Percentiles rank a stretch among this genome's conserved stretches.
Conservation (phyloP, 139 green algal species). For the Closterium sp. region DNA sequence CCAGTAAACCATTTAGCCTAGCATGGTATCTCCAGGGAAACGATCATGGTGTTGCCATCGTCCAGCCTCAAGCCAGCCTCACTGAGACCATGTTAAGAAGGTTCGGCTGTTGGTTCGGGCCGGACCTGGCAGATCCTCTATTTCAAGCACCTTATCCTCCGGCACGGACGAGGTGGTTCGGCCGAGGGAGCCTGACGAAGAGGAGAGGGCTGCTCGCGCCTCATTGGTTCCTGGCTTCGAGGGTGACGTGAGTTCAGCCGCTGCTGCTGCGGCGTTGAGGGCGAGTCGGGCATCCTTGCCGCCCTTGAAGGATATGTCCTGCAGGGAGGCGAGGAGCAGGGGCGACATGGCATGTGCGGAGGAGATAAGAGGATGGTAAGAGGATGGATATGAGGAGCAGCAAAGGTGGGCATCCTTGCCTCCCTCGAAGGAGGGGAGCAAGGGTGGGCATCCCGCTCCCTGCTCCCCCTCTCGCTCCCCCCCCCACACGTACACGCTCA, state of each 20-base stretch:
- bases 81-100: background rate
- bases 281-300: background rate
- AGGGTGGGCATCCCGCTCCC: background rate
- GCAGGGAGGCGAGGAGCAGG: background rate
- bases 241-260: background rate
- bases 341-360: background rate
- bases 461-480: too few species aligned
- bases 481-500: too few species aligned
- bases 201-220: background rate
- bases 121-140: background rate
- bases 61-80: background rate
- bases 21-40: too few species aligned
- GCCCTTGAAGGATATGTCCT: conserved; percentile 1
- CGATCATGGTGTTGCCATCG: too few species aligned
- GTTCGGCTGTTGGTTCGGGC: background rate
- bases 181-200: background rate
- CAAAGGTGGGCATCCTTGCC: background rate
- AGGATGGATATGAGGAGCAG: too few species aligned
- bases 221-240: background rate
- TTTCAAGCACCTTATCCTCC: background rate
- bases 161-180: background rate
- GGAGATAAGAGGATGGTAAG: background rate
- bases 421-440: background rate
- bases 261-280: background rate
- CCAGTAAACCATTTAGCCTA: too few species aligned